A percentile compares a stretch with the other conserved stretches of the same genome.
Evolutionary conservation across 306 rosid genomes (phyloP).

Genomic region (Acacia acuminata): DNA sequence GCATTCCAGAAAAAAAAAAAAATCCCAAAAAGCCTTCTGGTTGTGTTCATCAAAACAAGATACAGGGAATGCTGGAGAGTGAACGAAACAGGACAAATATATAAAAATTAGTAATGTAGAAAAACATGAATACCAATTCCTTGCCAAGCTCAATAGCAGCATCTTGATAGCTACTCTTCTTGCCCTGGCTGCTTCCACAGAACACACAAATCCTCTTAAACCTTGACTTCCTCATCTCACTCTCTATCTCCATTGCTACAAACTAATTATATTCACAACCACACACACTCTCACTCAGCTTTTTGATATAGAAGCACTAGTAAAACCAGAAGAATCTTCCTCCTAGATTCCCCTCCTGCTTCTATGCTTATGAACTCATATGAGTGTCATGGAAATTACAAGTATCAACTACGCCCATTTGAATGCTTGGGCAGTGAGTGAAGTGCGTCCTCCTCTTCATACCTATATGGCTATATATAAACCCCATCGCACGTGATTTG

Average conservation of each 20-base stretch:
- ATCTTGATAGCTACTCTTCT: constrained; percentile 88
- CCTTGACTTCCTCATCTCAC: constrained; percentile 67
- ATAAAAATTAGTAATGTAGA: not conserved
- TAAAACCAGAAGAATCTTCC: constrained; percentile 31
- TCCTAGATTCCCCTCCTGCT: constrained; percentile 28
- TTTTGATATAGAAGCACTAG: constrained; percentile 6
- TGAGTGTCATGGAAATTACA: constrained; percentile 35
- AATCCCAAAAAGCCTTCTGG: not conserved
- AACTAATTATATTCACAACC: not conserved
- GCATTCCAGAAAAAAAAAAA: not conserved
- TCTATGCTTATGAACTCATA: constrained; percentile 22
- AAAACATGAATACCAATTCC: constrained; percentile 68
- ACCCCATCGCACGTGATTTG: constrained; percentile 74
- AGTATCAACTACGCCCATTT: constrained; percentile 34
- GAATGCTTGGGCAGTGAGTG: constrained; percentile 27
- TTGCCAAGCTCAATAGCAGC: constrained; percentile 95
- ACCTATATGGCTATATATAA: constrained; percentile 49
- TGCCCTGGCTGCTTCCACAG: constrained; percentile 99
- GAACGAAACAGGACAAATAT: not conserved
- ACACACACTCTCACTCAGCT: constrained; percentile 13
- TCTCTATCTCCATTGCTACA: constrained; percentile 58
- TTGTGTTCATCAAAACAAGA: not conserved
- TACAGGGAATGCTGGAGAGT: not conserved
- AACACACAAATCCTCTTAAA: constrained; percentile 95
- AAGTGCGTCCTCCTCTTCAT: constrained; percentile 32